Evolutionary conservation across 352 stramenopile genomes (phyloP).

Genomic region (Thraustochytrium sp.): DNA sequence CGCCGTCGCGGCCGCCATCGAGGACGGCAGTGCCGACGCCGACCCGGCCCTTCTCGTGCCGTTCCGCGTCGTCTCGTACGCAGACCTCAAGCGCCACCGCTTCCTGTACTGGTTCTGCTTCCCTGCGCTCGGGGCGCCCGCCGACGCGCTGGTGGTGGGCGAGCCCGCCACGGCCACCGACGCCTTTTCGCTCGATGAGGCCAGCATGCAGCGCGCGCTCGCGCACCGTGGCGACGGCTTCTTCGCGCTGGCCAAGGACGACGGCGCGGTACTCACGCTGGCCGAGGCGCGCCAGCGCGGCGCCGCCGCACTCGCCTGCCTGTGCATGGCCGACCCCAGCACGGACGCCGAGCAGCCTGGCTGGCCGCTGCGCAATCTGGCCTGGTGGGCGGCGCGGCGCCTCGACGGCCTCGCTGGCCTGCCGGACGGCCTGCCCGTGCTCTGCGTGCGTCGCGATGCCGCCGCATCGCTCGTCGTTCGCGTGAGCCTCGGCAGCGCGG

Average conservation of each 20-base stretch:
- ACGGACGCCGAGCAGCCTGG: slow-evolving; percentile 65
- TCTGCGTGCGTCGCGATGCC: slow-evolving; percentile 1
- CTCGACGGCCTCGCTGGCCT: background rate
- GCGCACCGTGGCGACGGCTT: background rate
- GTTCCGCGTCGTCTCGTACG: slow-evolving; percentile 81
- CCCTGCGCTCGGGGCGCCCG: slow-evolving; percentile 50
- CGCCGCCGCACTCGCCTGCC: background rate
- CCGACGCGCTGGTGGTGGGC: slow-evolving; percentile 14
- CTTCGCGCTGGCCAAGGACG: slow-evolving; percentile 7
- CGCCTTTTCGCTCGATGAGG: background rate
- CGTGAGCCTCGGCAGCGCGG: background rate
- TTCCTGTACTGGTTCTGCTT: slow-evolving; percentile 90
- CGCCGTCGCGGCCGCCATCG: slow-evolving; percentile 49
- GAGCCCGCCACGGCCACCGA: slow-evolving; percentile 45
- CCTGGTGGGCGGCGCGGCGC: slow-evolving; percentile 49
- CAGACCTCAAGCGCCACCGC: slow-evolving; percentile 83
- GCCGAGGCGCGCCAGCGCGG: background rate
- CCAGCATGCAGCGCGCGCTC: too few species aligned
- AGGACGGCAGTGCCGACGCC: background rate
- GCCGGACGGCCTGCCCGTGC: background rate
- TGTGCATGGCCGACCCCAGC: slow-evolving; percentile 79
- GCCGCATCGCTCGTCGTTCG: background rate
- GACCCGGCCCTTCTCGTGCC: slow-evolving; percentile 62
- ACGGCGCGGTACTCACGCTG: background rate
- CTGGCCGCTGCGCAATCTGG: slow-evolving; percentile 78